Base-by-base conservation (phyloP, 2,329 filamentous ascomycete genomes). In the Aspergillus sp. region DNA sequence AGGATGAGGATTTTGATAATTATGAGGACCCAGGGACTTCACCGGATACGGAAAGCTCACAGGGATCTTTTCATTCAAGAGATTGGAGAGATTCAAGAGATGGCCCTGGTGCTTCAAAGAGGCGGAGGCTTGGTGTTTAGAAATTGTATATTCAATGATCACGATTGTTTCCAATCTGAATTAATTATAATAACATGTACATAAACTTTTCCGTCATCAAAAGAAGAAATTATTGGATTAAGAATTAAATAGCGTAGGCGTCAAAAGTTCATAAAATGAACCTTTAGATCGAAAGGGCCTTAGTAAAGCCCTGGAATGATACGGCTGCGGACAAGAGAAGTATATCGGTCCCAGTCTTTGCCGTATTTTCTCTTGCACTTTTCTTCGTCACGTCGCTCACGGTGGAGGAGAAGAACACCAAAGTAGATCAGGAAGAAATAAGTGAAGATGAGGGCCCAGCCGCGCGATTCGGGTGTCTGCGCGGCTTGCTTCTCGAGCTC, bases 381-480 rank as follows among this genome's bases (percentile, higher is more conserved):
- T 73, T 91, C 90, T 66, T 97, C 93, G 66, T 98, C 93, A 53
- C 93, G 84, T 58, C 86, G 80, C 72, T 96, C 92, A 19, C 93
- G 89, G 73, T 97, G 93, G 54, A 97, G 80, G 11, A 98, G 82
- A 61, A 98, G 77, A 12, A 96, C 78, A 3, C 87, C 92, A 78
- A 98, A 97, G 79, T 97, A 98, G 7, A 96, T 68, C 66, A 97
- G 82, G 78, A 96, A 98, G 73, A 97, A 97, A 79, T 97, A 98
- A 0, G 93, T 96, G 64, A 97, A 85, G 46, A 93, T 79, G 76
- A 93, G 92, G 47, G 89, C 92, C 85, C 90, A 96, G 21, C 91
- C 93, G 66, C 84, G 85, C 33, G 90, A 88, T 25, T 87, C 86
- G 3, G 88, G 89, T 31, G 87, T 87, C 19, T 92, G 82, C 7